Evolutionary conservation across 192 early-diverging fungal genomes (phyloP), one percentile per base, ranked within the genome.

Genomic region (Pilobolus umbonatus): DNA sequence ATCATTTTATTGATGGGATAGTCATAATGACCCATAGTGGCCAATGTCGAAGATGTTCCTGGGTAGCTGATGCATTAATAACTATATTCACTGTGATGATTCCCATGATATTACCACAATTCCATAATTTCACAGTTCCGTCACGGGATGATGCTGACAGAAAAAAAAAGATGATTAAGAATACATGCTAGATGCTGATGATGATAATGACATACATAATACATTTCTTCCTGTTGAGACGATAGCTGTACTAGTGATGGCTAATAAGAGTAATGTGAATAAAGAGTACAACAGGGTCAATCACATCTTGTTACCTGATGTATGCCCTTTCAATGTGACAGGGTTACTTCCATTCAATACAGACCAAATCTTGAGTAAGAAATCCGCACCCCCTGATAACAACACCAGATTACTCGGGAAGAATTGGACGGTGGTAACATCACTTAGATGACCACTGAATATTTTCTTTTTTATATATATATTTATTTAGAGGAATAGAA

Each of bases 371-470:
- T 81, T 80, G 6, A 88, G 61, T 34, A 79, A 77, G 64, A 85
- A 79, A 57, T 91, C 88, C 12, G 78, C 74, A 11, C 75, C 80
- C 4, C 83, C 88, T 48, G 80, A 86, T 9, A 91, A 72, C 6
- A 86, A 69, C 0, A 89, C 87, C 73, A 55, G 83, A 19, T 84
- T 86, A 3, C 85, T 87, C 5, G 89, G 89, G 53, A 91, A 91
- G 68, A 91, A 88, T 44, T 68, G 71, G 47, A 80, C 78, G 12
- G 77, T 72, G 26, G 78, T 86, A 38, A 88, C 63, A 59, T 89
- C 87, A 31, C 80, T 82, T 22, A 85, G 12, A 51, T 91, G 89
- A 1, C 84, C 89, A 34, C 57, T 70, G n/a, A 85, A 65, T 34
- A 66, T 66, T 62, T 69, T 47, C 79, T 80, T 28, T 6, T 48